Evolutionary conservation across 345 rosid species (phyloP).

Genomic region (Litchi chinensis): DNA sequence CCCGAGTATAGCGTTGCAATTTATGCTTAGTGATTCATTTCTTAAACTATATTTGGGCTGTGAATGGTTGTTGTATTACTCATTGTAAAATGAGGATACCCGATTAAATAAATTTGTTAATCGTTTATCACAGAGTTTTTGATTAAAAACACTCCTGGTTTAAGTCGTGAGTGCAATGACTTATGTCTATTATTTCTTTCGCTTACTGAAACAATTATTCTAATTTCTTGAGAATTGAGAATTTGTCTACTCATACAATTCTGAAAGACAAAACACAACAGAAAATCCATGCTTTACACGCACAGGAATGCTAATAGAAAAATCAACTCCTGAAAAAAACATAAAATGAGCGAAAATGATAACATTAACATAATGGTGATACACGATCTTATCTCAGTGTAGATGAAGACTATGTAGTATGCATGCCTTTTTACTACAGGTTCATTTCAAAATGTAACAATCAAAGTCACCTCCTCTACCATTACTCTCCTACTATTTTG

Average conservation of each 20-base stretch:
- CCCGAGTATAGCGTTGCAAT: neutral
- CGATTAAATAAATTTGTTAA: too few species aligned
- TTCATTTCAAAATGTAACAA: constrained; percentile 11
- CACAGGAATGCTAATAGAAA: neutral
- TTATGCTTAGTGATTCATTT: neutral
- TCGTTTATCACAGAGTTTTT: too few species aligned
- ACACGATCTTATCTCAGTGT: constrained; percentile 7
- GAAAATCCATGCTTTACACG: too few species aligned
- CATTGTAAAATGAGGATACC: too few species aligned
- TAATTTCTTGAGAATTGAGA: too few species aligned
- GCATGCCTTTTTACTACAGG: constrained; percentile 13
- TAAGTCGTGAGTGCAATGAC: too few species aligned
- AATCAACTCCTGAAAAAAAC: neutral
- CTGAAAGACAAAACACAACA: neutral
- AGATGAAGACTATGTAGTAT: constrained; percentile 14
- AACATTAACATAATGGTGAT: constrained; percentile 9
- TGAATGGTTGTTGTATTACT: too few species aligned
- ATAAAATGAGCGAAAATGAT: neutral
- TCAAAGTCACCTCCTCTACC: constrained; percentile 12
- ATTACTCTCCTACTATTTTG: constrained; percentile 8
- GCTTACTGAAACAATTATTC: too few species aligned
- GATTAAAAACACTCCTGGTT: too few species aligned
- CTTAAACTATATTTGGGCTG: neutral
- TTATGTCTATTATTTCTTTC: too few species aligned
- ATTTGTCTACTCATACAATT: too few species aligned